Evolutionary conservation across 2,329 filamentous ascomycete genomes (phyloP), one percentile per base, ranked within the genome.

Genomic region (Colletotrichum coccodes): DNA sequence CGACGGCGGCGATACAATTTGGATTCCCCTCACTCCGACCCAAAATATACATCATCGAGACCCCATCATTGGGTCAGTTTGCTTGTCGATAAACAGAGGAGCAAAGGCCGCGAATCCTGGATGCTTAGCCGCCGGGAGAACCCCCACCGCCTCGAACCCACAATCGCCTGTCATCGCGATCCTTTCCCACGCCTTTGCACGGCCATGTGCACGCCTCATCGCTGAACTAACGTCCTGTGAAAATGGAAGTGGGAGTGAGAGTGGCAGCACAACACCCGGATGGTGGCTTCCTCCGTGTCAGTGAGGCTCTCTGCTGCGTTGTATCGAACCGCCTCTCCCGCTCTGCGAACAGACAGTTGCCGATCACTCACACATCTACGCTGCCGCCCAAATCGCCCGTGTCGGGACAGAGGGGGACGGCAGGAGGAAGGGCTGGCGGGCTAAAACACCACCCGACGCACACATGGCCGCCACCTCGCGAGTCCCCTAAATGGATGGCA

Each of bases 91-190:
- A 44, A 28, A 18, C 44, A 7, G 53, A 16, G n/a, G 23, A 11
- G 12, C 18, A 18, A 60, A 42, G 62, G 30, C 62, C 16, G 18
- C 21, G 54, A 18, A 60, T 52, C 62, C 36, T 5, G 18, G 5
- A 53, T 23, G 21, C 12, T 14, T 34, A 38, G 28, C 30, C 30
- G 18, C 40, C 23, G 32, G 18, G 42, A 38, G 4, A 16, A 49
- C 47, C 57, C 47, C 56, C 46, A 40, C 26, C 6, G 23, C 50
- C 21, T 46, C 56, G 36, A 68, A 57, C 50, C 58, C 59, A 44
- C 50, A 50, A 64, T 68, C 60, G 47, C 53, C 60, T 62, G 42
- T 65, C 32, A 68, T 68, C 60, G 47, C 60, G 61, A 68, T 65
- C 40, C 47, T 34, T 47, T 26, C 28, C 64, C 53, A 34, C 40